phyloP scores from a whole-genome alignment of 2,329 filamentous ascomycete genomes.

The Fusarium sororula region DNA sequence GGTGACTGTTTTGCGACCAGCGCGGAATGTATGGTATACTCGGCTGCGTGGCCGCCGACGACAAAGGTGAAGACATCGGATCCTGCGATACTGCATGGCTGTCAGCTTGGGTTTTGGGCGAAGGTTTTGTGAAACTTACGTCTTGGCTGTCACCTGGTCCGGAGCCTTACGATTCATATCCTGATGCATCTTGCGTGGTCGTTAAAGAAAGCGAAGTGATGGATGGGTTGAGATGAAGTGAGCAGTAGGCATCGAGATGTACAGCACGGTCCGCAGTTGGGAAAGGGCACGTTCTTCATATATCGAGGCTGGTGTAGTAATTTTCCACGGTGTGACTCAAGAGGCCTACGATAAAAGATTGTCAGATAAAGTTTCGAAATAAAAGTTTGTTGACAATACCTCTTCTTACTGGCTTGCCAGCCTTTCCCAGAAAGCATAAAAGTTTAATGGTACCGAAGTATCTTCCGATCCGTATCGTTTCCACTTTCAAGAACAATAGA shows the following conservation, averaged over 20 bases:
- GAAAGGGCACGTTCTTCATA: rapidly evolving
- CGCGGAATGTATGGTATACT: background rate
- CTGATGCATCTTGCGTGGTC: background rate
- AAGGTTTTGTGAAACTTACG: rapidly evolving
- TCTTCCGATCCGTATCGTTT: background rate
- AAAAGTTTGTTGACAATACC: background rate
- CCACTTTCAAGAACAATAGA: rapidly evolving
- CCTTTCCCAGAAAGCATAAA: background rate
- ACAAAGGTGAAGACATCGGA: background rate
- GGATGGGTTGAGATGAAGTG: background rate
- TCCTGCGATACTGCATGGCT: background rate
- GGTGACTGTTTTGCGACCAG: background rate
- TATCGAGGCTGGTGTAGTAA: rapidly evolving
- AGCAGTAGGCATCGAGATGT: background rate
- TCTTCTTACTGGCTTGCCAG: background rate
- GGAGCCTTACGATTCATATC: rapidly evolving
- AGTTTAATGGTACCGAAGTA: background rate
- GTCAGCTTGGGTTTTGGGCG: rapidly evolving
- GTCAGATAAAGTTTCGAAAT: background rate
- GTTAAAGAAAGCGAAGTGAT: rapidly evolving
- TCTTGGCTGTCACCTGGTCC: rapidly evolving
- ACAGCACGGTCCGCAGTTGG: rapidly evolving
- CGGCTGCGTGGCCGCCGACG: background rate
- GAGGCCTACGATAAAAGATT: background rate
- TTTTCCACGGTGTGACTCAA: background rate